phyloP scores from a whole-genome alignment of 768 basidiomycete genomes.

The Leccinum fibrillosum region DNA sequence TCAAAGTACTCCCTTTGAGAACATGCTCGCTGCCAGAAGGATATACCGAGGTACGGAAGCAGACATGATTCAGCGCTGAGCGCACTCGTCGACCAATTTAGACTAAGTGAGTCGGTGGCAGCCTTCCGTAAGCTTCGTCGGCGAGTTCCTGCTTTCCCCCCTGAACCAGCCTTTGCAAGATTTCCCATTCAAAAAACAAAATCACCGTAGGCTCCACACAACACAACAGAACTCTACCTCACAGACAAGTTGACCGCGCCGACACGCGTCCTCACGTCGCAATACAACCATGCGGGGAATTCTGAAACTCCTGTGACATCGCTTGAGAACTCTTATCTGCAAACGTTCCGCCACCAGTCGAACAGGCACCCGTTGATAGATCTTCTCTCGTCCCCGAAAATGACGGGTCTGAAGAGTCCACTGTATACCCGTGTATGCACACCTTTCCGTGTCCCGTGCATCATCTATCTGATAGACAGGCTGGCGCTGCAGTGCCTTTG shows the following conservation, averaged over 20 bases:
- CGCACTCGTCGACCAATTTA: constrained; percentile 9
- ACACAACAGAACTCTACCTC: background rate
- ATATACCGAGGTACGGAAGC: background rate
- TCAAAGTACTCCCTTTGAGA: background rate
- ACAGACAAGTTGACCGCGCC: background rate
- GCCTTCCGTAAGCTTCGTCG: constrained; percentile 9
- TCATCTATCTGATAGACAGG: background rate
- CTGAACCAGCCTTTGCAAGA: background rate
- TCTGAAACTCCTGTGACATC: constrained; percentile 1
- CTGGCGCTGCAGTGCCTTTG: constrained; percentile 1
- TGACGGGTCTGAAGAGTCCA: constrained; percentile 3
- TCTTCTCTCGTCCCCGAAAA: constrained; percentile 7
- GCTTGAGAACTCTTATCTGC: constrained; percentile 8
- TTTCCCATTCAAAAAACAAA: constrained; percentile 4
- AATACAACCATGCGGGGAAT: constrained; percentile 27
- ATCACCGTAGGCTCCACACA: background rate
- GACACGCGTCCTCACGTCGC: background rate
- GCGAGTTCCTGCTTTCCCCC: constrained; percentile 4
- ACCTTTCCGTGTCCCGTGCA: constrained; percentile 5
- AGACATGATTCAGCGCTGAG: background rate
- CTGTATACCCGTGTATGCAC: background rate
- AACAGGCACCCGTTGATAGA: constrained; percentile 14
- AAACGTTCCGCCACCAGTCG: constrained; percentile 7
- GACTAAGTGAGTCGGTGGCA: constrained; percentile 1
- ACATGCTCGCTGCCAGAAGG: background rate